These are phyloP conservation scores for Fusarium bactridioides DNA, from an alignment of 2,329 filamentous ascomycete species.

Conservation along the genomic window DNA sequence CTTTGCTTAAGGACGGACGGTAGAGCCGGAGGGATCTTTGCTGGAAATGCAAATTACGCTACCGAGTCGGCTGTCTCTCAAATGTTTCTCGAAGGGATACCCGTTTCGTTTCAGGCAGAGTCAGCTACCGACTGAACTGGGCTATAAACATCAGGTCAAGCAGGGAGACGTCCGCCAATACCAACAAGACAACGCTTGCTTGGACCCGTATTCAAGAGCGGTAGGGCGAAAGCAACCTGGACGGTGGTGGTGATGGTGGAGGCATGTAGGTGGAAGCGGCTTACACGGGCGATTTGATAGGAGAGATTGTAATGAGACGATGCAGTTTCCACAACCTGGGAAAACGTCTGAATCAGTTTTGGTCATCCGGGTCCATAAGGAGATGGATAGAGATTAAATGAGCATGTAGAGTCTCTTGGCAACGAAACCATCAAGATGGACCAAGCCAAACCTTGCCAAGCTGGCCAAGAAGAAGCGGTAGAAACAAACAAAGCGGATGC, in stretches of 20 bases:
- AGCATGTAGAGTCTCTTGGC: constrained; percentile 7
- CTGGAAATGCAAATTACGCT: background rate
- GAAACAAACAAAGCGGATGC: constrained; percentile 28
- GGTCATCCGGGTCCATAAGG: constrained; percentile 2
- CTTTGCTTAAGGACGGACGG: background rate
- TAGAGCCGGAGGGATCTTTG: constrained; percentile 5
- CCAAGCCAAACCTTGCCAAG: constrained; percentile 4
- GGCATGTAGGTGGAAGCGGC: constrained; percentile 11
- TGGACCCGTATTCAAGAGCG: constrained; percentile 11
- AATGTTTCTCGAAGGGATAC: constrained; percentile 23
- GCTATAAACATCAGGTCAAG: constrained; percentile 12
- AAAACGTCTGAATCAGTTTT: background rate
- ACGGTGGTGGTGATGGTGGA: constrained; percentile 25
- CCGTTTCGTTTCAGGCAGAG: constrained; percentile 38
- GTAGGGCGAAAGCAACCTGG: constrained; percentile 18
- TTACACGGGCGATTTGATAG: constrained; percentile 5
- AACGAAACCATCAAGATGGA: constrained; percentile 1
- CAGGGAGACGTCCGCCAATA: constrained; percentile 4
- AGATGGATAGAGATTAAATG: constrained; percentile 18
- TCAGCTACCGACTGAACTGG: constrained; percentile 23
- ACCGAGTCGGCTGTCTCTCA: constrained; percentile 9
- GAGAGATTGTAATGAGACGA: constrained; percentile 6
- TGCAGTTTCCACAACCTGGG: constrained; percentile 7
- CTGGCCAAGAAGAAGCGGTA: constrained; percentile 22
- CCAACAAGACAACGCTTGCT: background rate